Evolutionary conservation across 2,329 filamentous ascomycete species (phyloP), one percentile per base, ranked within the genome.

Genomic region (Tolypocladium album): DNA sequence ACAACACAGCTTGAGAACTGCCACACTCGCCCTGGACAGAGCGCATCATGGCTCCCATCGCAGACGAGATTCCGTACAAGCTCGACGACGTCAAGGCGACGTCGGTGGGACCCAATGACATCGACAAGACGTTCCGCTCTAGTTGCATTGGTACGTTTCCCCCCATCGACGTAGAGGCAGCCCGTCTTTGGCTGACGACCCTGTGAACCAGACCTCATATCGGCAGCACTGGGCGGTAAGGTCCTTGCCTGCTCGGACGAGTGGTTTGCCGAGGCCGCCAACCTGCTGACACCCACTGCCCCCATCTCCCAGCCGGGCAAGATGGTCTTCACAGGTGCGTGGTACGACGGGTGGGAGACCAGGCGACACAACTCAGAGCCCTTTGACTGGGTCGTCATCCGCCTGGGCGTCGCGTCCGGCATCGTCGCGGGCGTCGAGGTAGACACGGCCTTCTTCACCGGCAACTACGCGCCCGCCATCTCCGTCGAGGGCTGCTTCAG

Each of bases 361-460:
- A 77, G 86, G 57, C 76, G 86, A 64, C 86, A 88, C 75, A 88
- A 88, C 71, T 68, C 77, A 13, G 81, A 80, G 61, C 77, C 81
- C 0, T 88, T 87, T 66, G 86, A 88, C 75, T 88, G 84, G 79
- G 85, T 86, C 24, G 77, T 88, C 61, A 80, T 88, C 62, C 81
- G 84, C 59, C 78, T 88, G 7, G 86, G 86, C 56, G 86, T 88
- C 43, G 82, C 88, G 12, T 89, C 86, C 1, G 90, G 89, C 55
- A 87, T 80, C 20, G 82, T 93, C 36, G 81, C 83, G 61, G 90
- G 90, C 20, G 78, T 92, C 56, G 90, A 93, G 75, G 81, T 93
- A 64, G 89, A 93, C 74, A 93, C 90, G 3, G 85, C 88, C 57
- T 90, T 87, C 77, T 94, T 93, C 79, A 86, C 82, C 61, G 90